Evolutionary conservation across 2,329 filamentous ascomycete genomes (phyloP), one percentile per base, ranked within the genome.

Genomic region (Diaporthe citriasiana): DNA sequence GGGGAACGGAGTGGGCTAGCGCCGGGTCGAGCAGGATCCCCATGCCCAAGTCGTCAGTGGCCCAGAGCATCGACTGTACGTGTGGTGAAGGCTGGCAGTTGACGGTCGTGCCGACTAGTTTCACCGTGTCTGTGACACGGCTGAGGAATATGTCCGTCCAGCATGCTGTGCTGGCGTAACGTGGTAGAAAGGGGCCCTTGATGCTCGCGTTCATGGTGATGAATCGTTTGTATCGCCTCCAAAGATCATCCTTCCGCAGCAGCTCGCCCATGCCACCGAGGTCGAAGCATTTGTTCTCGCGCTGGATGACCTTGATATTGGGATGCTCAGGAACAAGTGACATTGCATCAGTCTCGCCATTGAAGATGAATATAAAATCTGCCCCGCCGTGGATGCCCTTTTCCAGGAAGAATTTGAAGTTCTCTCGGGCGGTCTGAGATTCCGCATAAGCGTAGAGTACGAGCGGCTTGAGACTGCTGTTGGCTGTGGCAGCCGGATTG

Each of bases 301-400:
- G 77, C 9, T 76, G 70, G 22, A 82, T 68, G 19, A 82, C 63
- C 27, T 76, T 77, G 47, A 82, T 76, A 73, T 83, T 82, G 42
- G 73, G 72, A 0, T 72, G 30, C 0, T 79, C 79, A 47, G 82
- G 79, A 30, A 75, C 55, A 0, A 78, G 55, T 10, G 50, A 30
- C 13, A 63, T 51, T 1, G 75, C 76, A 33, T 78, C 71, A 17
- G 79, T 81, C 63, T 78, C 76, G 19, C 82, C 82, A 33, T 82
- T 82, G 40, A 83, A 74, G 53, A 83, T 81, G 77, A 83, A 82
- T 65, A 83, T 75, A 70, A 83, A 83, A 69, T 83, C 82, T 45
- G 81, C 82, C 3, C 68, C 76, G 33, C 74, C 78, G 68, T 83
- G 81, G 1, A 83, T 76, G 12, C 80, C 82, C 51, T 83, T 78